phyloP scores from a whole-genome alignment of 305 asterid genomes.

The Nicotiana rustica region DNA sequence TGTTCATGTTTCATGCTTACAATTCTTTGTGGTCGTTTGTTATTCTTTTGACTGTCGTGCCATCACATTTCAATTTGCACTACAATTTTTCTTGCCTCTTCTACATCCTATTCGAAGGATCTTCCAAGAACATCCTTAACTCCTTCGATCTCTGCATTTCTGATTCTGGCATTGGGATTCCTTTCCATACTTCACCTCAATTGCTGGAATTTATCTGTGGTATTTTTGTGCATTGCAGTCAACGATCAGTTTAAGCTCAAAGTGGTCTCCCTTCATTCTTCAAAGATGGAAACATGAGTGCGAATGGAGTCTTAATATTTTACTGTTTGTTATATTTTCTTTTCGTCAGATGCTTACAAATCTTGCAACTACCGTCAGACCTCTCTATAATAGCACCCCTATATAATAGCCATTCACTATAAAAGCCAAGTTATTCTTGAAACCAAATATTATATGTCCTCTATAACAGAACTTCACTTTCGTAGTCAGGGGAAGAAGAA shows the following conservation, averaged over 20 bases:
- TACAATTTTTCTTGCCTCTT: neutral
- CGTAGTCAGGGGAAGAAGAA: too few relatives aligned
- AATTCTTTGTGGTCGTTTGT: neutral
- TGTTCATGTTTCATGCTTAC: neutral
- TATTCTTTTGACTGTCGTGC: neutral
- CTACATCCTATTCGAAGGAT: neutral
- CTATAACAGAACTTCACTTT: too few relatives aligned
- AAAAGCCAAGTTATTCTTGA: too few relatives aligned
- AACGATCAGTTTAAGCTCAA: neutral
- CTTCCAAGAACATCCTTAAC: neutral
- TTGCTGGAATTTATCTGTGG: neutral
- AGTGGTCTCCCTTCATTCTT: neutral
- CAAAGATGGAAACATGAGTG: neutral
- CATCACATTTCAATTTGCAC: constrained; percentile 16
- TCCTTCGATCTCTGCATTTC: neutral
- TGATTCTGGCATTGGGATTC: neutral
- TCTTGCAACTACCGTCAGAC: too few relatives aligned
- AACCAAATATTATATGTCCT: too few relatives aligned
- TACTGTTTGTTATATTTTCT: neutral
- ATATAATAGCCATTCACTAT: too few relatives aligned
- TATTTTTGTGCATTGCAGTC: neutral
- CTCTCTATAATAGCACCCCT: too few relatives aligned
- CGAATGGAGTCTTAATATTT: neutral
- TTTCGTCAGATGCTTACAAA: neutral
- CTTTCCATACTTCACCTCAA: neutral